Conservation (phyloP, 2,329 filamentous ascomycete genomes). For the Rutstroemia sp. region DNA sequence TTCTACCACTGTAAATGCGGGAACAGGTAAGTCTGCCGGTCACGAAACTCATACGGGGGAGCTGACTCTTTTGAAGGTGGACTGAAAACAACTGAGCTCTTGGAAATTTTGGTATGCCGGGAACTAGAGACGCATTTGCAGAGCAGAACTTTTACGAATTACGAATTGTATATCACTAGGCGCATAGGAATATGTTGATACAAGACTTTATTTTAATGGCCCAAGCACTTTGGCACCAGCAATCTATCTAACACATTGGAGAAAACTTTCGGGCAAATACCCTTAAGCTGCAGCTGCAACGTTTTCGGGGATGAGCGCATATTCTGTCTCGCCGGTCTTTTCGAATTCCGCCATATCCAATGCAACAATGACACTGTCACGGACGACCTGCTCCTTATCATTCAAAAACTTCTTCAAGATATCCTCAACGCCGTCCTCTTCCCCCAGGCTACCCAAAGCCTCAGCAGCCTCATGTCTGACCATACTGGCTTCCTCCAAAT, state of each 20-base stretch:
- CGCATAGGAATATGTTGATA: not conserved
- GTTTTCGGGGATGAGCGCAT: slow-evolving; percentile 76
- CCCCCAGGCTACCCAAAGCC: slow-evolving; percentile 86
- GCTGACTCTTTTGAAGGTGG: slow-evolving; percentile 22
- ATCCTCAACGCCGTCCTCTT: slow-evolving; percentile 88
- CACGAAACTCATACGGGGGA: not conserved
- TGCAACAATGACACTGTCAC: slow-evolving; percentile 90
- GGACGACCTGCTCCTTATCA: slow-evolving; percentile 86
- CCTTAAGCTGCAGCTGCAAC: slow-evolving; percentile 16
- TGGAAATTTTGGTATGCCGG: slow-evolving; percentile 1
- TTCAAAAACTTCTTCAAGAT: slow-evolving; percentile 75
- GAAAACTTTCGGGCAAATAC: not conserved
- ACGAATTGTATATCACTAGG: slow-evolving; percentile 1
- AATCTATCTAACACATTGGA: slow-evolving; percentile 9
- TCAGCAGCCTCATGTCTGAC: slow-evolving; percentile 96
- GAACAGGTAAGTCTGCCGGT: slow-evolving; percentile 54
- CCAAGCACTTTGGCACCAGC: slow-evolving; percentile 29
- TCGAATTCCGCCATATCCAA: slow-evolving; percentile 98
- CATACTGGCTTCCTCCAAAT: slow-evolving; percentile 84
- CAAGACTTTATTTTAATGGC: slow-evolving; percentile 21
- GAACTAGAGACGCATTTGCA: not conserved
- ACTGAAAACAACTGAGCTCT: slow-evolving; percentile 31
- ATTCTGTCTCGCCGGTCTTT: slow-evolving; percentile 79
- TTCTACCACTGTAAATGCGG: slow-evolving; percentile 88
- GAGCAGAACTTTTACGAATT: not conserved